Conservation (phyloP, 2,329 filamentous ascomycete genomes). For the Whalleya microplaca region DNA sequence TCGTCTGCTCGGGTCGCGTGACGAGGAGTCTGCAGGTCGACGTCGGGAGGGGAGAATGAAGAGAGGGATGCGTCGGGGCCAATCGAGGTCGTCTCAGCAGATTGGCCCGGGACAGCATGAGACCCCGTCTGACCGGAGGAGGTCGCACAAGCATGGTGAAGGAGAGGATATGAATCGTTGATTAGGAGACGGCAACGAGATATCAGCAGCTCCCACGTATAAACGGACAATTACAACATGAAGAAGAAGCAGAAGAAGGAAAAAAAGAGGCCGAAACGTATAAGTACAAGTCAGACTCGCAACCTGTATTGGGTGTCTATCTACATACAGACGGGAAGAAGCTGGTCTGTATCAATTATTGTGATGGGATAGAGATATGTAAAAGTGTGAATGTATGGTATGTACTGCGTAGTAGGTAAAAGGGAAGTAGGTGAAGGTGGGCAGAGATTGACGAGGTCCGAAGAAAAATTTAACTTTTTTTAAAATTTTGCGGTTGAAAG, state of each 20-base stretch:
- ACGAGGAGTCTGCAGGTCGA: constrained; percentile 28
- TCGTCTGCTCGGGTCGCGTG: constrained; percentile 25
- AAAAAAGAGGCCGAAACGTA: background rate
- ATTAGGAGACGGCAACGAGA: background rate
- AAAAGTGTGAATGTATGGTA: background rate
- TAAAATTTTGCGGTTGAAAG: too few species aligned
- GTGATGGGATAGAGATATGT: constrained; percentile 1
- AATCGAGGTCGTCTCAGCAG: constrained; percentile 27
- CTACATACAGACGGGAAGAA: too few species aligned
- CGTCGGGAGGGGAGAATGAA: constrained; percentile 13
- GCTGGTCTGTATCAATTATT: background rate
- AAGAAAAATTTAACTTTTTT: too few species aligned
- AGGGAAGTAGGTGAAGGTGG: too few species aligned
- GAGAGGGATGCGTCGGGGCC: constrained; percentile 19
- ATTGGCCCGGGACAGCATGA: constrained; percentile 27
- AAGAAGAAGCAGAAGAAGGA: background rate
- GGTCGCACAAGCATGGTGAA: constrained; percentile 35
- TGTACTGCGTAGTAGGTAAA: too few species aligned
- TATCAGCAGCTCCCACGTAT: constrained; percentile 29
- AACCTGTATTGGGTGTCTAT: too few species aligned
- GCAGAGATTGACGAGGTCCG: too few species aligned
- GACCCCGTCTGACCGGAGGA: constrained; percentile 27
- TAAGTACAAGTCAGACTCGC: background rate
- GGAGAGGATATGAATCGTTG: background rate
- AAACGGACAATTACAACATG: constrained; percentile 25